A percentile compares a stretch with the other conserved stretches of the same genome.
These are phyloP conservation scores for Grigorovia yakushimaensis DNA, from an alignment of 805 yeast species.

Conservation along the genomic window DNA sequence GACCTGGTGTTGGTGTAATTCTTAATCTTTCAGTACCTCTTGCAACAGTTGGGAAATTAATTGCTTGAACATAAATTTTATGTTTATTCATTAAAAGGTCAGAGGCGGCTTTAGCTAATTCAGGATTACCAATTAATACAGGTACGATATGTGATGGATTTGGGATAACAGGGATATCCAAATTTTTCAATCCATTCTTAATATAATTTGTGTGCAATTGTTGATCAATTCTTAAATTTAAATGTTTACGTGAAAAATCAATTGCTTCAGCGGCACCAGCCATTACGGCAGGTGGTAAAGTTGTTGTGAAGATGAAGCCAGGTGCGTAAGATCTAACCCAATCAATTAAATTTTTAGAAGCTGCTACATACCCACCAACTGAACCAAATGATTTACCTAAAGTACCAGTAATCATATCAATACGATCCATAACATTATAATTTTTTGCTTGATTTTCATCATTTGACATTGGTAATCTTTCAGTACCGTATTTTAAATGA, in stretches of 20 bases:
- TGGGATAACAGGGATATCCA: slow-evolving; percentile 92
- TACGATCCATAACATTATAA: slow-evolving; percentile 71
- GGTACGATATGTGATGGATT: slow-evolving; percentile 98
- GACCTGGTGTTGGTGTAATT: slow-evolving; percentile 99
- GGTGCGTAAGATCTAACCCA: slow-evolving; percentile 96
- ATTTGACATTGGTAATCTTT: slow-evolving; percentile 31
- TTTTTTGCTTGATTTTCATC: too few relatives aligned
- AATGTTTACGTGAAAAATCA: slow-evolving; percentile 68
- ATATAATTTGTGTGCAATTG: slow-evolving; percentile 81
- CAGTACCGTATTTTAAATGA: slow-evolving; percentile 60
- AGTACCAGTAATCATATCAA: slow-evolving; percentile 96
- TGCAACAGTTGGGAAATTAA: slow-evolving; percentile 96
- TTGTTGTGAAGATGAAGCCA: slow-evolving; percentile 93
- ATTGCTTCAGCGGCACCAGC: slow-evolving; percentile 89
- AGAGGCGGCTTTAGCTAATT: slow-evolving; percentile 82
- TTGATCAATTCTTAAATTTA: slow-evolving; percentile 71
- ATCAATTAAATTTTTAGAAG: slow-evolving; percentile 70
- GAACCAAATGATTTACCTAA: slow-evolving; percentile 94
- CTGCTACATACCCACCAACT: slow-evolving; percentile 97
- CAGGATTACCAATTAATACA: slow-evolving; percentile 87
- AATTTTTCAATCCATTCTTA: slow-evolving; percentile 52
- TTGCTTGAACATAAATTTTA: slow-evolving; percentile 92
- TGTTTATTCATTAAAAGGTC: slow-evolving; percentile 78
- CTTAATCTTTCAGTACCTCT: slow-evolving; percentile 93
- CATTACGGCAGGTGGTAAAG: slow-evolving; percentile 96